Percentiles rank a stretch among this genome's conserved stretches.
Conservation (phyloP, 208 protist species). For the Naegleria gruberi region DNA sequence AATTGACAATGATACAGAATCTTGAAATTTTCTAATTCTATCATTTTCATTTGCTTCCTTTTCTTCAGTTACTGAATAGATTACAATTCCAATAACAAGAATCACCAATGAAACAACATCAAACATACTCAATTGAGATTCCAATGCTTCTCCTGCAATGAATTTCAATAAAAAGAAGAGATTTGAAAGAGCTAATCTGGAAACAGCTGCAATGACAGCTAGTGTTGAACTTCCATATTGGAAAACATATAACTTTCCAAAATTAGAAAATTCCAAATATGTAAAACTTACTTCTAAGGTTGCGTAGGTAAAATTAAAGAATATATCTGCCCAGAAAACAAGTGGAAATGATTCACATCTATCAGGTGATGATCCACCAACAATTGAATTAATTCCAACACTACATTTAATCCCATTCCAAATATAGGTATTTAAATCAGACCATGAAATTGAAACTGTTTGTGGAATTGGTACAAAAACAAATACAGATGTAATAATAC, state of each 20-base stretch:
- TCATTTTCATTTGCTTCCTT: not conserved
- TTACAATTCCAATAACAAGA: not conserved
- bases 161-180: not conserved
- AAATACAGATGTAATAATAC: not conserved
- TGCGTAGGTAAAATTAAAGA: conserved; percentile 4
- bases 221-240: conserved; percentile 9
- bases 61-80: not conserved
- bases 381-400: not conserved
- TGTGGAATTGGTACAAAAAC: not conserved
- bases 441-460: too few relatives aligned
- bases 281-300: not conserved
- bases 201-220: not conserved
- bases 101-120: not conserved
- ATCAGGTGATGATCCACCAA: not conserved
- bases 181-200: not conserved
- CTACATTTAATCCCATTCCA: not conserved
- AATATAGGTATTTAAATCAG: not conserved
- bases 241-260: not conserved
- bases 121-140: not conserved
- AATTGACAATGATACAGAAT: too few relatives aligned
- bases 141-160: not conserved
- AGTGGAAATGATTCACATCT: not conserved
- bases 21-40: not conserved
- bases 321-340: not conserved
- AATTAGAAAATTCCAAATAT: not conserved